These are phyloP conservation scores for Viola pubescens DNA, from an alignment of 441 rosid genomes.

Conservation along the genomic window DNA sequence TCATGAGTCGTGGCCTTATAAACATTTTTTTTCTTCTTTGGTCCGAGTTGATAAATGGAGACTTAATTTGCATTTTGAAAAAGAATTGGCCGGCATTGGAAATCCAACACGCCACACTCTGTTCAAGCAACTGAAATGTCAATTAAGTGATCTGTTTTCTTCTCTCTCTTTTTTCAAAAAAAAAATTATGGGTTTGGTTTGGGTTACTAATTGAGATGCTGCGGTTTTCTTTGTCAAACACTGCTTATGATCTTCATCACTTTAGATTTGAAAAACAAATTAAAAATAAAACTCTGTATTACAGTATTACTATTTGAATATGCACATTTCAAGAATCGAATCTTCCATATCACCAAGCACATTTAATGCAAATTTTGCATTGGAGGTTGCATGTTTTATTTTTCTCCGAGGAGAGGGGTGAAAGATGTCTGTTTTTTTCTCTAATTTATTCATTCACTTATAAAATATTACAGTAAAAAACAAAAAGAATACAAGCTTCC, in stretches of 20 bases:
- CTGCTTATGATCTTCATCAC: constrained; percentile 31
- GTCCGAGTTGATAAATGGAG: constrained; percentile 15
- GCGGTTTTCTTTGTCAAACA: constrained; percentile 27
- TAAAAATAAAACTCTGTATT: no score
- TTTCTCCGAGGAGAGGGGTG: constrained; percentile 31
- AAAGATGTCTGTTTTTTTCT: constrained; percentile 63
- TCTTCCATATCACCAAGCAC: constrained; percentile 56
- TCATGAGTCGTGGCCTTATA: background rate
- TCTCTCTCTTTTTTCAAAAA: constrained; percentile 14
- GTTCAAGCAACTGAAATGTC: constrained; percentile 24
- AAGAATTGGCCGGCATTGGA: constrained; percentile 25
- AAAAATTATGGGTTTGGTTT: no score
- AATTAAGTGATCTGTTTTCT: constrained; percentile 19
- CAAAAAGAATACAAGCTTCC: constrained; percentile 17
- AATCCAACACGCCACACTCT: constrained; percentile 25
- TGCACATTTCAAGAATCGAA: constrained; percentile 48
- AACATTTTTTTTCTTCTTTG: background rate
- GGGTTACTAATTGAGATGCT: no score
- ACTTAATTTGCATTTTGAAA: constrained; percentile 12
- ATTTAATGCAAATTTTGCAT: constrained; percentile 42
- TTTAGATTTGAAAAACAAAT: constrained; percentile 17
- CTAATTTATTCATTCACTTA: constrained; percentile 16
- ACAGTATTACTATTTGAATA: background rate
- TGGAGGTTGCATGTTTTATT: constrained; percentile 43
- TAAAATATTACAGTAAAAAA: constrained; percentile 6